A percentile compares a stretch with the other conserved stretches of the same genome.
These are phyloP conservation scores for Plectosphaerella cucumerina DNA, from an alignment of 2,329 filamentous ascomycete species.

Conservation along the genomic window DNA sequence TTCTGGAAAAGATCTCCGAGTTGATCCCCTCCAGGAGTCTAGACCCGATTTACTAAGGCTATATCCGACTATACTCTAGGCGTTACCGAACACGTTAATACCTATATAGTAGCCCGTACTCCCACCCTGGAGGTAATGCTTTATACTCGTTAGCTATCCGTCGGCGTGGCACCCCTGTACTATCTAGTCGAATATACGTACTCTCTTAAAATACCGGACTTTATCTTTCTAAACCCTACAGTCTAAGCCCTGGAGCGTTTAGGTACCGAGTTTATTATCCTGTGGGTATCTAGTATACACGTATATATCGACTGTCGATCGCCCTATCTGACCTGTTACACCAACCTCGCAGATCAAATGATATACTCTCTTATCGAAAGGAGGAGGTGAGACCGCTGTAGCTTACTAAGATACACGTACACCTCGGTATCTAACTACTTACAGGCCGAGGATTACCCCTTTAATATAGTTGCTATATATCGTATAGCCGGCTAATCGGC, in stretches of 20 bases:
- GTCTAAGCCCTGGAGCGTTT: conserved; percentile 16
- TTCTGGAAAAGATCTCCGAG: no score
- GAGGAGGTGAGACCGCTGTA: conserved; percentile 11
- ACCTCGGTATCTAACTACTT: no score
- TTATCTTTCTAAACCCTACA: conserved; percentile 13
- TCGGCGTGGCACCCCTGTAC: conserved; percentile 14
- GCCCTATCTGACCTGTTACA: background rate
- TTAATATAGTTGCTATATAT: conserved; percentile 17
- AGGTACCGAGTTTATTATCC: conserved; percentile 17
- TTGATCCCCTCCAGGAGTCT: conserved; percentile 8
- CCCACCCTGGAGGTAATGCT: conserved; percentile 15
- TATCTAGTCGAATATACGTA: conserved; percentile 18
- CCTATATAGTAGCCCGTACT: conserved; percentile 3
- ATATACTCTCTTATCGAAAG: conserved; percentile 16
- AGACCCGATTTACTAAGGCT: conserved; percentile 11
- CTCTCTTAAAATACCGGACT: conserved; percentile 12
- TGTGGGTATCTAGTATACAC: conserved; percentile 9
- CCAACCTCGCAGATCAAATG: conserved; percentile 12
- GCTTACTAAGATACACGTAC: no score
- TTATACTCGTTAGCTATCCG: conserved; percentile 12
- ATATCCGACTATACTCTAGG: conserved; percentile 15
- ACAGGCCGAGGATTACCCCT: conserved; percentile 12
- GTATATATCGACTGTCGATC: background rate
- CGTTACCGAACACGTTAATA: conserved; percentile 12
- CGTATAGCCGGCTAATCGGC: conserved; percentile 10